Evolutionary conservation across 129 eudicot genomes (phyloP).

Genomic region (Centrapalus pauciflorus): DNA sequence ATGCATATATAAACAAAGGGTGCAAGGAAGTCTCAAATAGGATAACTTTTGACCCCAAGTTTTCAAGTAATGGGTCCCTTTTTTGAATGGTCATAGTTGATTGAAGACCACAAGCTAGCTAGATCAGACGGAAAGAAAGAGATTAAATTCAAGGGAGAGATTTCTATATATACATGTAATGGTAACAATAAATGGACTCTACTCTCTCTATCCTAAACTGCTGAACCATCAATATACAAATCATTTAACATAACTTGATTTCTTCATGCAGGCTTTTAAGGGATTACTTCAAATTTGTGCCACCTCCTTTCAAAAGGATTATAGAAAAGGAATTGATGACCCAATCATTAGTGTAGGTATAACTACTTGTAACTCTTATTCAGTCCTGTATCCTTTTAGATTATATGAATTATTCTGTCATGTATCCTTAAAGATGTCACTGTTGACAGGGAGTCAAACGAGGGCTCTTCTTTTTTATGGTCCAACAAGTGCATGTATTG

Average conservation of each 20-base stretch:
- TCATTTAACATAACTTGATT: slow-evolving; percentile 2
- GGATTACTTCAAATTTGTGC: slow-evolving; percentile 44
- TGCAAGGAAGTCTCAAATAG: slow-evolving; percentile 31
- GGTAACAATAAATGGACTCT: slow-evolving; percentile 14
- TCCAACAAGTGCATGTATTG: slow-evolving; percentile 63
- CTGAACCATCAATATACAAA: too few species aligned
- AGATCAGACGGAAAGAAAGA: slow-evolving; percentile 45
- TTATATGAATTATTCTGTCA: neutral
- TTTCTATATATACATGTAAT: slow-evolving; percentile 30
- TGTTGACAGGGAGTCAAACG: slow-evolving; percentile 53
- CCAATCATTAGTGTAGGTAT: slow-evolving; percentile 29
- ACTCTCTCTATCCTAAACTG: too few species aligned
- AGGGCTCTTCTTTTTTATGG: slow-evolving; percentile 83
- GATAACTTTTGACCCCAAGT: slow-evolving; percentile 36
- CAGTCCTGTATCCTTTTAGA: neutral
- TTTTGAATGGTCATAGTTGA: slow-evolving; percentile 40
- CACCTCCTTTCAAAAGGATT: slow-evolving; percentile 54
- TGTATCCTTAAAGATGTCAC: slow-evolving; percentile 43
- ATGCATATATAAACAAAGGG: slow-evolving; percentile 23
- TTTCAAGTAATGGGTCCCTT: slow-evolving; percentile 28
- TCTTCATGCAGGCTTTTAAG: slow-evolving; percentile 42
- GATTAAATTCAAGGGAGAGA: slow-evolving; percentile 12
- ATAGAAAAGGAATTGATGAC: slow-evolving; percentile 4
- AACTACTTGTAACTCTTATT: neutral
- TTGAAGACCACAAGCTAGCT: slow-evolving; percentile 58